A percentile compares a stretch with the other conserved stretches of the same genome.
phyloP scores from a whole-genome alignment of 495 filamentous ascomycete genomes.

The Cercophora samala region DNA sequence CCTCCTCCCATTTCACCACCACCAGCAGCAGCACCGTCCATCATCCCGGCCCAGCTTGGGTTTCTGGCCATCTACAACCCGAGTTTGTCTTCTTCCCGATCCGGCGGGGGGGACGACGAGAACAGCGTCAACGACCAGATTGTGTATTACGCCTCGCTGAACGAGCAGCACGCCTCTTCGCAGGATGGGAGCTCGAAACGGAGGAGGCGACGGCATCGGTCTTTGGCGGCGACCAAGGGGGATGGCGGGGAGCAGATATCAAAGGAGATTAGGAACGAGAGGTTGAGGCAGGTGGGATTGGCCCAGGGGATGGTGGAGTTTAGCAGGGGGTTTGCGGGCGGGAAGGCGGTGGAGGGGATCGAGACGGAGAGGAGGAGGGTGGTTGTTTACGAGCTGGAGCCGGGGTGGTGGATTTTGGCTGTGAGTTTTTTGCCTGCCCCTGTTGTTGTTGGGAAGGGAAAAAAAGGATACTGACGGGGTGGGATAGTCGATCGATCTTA shows the following conservation, averaged over 20 bases:
- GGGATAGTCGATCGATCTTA: constrained; percentile 68
- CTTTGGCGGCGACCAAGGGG: constrained; percentile 9
- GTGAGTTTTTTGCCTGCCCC: constrained; percentile 46
- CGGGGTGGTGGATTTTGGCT: constrained; percentile 91
- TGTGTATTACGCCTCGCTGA: constrained; percentile 81
- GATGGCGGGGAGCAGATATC: constrained; percentile 36
- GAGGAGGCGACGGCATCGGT: constrained; percentile 27
- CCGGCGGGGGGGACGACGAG: constrained; percentile 66
- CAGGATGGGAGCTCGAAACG: constrained; percentile 14
- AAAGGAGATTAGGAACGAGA: constrained; percentile 71
- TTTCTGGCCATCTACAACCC: constrained; percentile 95
- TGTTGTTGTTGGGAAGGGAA: background rate
- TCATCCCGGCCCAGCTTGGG: constrained; percentile 77
- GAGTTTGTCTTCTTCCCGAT: constrained; percentile 71
- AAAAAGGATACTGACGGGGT: constrained; percentile 1
- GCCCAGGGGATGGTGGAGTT: constrained; percentile 98
- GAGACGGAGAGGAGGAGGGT: constrained; percentile 88
- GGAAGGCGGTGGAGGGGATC: constrained; percentile 71
- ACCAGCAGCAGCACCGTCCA: constrained; percentile 8
- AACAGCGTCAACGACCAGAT: constrained; percentile 65
- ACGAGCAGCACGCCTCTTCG: constrained; percentile 28
- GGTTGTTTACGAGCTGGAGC: constrained; percentile 73
- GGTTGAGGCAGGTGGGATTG: constrained; percentile 87
- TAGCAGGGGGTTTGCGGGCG: constrained; percentile 78
- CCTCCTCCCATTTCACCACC: background rate